These are phyloP conservation scores for Acrocalymma vagum DNA, from an alignment of 2,329 filamentous ascomycete genomes.

Conservation along the genomic window DNA sequence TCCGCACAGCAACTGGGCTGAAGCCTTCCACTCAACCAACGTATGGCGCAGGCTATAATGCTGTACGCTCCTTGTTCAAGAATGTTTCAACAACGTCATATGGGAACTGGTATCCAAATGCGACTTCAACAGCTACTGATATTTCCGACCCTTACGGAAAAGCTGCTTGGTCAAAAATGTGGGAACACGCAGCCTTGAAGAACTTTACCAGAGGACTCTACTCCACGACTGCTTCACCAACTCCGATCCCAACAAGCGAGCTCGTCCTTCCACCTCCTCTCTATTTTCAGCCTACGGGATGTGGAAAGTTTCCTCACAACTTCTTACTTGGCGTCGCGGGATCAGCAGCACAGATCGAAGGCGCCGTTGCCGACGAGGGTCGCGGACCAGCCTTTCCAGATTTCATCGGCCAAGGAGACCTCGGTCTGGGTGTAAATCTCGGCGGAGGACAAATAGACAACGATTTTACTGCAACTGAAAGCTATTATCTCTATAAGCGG, in stretches of 20 bases:
- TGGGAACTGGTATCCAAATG: constrained; percentile 51
- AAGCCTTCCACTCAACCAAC: constrained; percentile 41
- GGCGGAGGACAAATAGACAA: constrained; percentile 13
- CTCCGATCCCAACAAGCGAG: constrained; percentile 62
- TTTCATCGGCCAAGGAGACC: constrained; percentile 14
- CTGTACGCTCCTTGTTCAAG: constrained; percentile 45
- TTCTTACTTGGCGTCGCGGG: constrained; percentile 49
- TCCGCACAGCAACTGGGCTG: constrained; percentile 47
- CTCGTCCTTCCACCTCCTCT: constrained; percentile 64
- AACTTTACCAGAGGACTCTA: constrained; percentile 52
- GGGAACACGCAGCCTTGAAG: constrained; percentile 42
- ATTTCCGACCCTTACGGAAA: constrained; percentile 47
- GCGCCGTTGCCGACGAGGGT: constrained; percentile 41
- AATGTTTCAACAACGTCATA: constrained; percentile 50
- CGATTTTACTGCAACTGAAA: constrained; percentile 53
- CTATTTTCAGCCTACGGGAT: constrained; percentile 59
- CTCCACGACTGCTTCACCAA: constrained; percentile 63
- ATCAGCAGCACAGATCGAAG: constrained; percentile 38
- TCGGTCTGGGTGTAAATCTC: constrained; percentile 15
- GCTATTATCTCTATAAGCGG: constrained; percentile 66
- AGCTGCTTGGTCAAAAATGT: constrained; percentile 50
- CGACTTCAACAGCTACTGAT: constrained; percentile 45
- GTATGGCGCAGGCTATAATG: constrained; percentile 47
- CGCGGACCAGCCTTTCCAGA: constrained; percentile 33
- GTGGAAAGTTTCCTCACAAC: constrained; percentile 59